Percentiles rank a stretch among this genome's conserved stretches.
phyloP scores from a whole-genome alignment of 2,329 filamentous ascomycete genomes.

The Ascochyta lentis region DNA sequence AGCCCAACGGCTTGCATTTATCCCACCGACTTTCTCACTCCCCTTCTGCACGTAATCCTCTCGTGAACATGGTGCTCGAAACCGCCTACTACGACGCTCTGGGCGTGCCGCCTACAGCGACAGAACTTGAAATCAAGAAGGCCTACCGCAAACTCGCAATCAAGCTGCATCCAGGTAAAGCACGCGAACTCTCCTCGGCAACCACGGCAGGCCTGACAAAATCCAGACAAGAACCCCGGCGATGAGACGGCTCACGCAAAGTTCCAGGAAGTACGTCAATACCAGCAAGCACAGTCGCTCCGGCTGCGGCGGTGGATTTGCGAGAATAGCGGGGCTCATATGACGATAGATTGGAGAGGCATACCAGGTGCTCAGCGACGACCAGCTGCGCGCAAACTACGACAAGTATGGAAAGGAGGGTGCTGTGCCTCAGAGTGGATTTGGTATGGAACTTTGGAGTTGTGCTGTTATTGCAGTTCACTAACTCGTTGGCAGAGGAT shows the following conservation, averaged over 20 bases:
- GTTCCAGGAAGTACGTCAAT: constrained; percentile 77
- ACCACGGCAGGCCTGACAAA: constrained; percentile 13
- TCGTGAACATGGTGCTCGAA: constrained; percentile 76
- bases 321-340: constrained; percentile 32
- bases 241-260: constrained; percentile 92
- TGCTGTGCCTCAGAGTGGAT: constrained; percentile 87
- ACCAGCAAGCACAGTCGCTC: not conserved
- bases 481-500: constrained; percentile 65
- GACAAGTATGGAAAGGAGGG: constrained; percentile 97
- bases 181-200: constrained; percentile 33
- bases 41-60: constrained; percentile 6
- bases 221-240: constrained; percentile 91
- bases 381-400: constrained; percentile 87
- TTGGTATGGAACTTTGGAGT: constrained; percentile 61
- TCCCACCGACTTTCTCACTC: constrained; percentile 19
- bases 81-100: constrained; percentile 88
- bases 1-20: constrained; percentile 18
- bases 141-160: constrained; percentile 92
- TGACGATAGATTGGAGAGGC: constrained; percentile 67
- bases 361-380: constrained; percentile 84
- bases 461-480: constrained; percentile 16
- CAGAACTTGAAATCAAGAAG: constrained; percentile 95
- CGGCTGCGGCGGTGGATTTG: constrained; percentile 3
- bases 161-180: constrained; percentile 81
- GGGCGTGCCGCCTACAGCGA: constrained; percentile 82